phyloP scores from a whole-genome alignment of 2,329 filamentous ascomycete species.

The Microcyclosporella mali region DNA sequence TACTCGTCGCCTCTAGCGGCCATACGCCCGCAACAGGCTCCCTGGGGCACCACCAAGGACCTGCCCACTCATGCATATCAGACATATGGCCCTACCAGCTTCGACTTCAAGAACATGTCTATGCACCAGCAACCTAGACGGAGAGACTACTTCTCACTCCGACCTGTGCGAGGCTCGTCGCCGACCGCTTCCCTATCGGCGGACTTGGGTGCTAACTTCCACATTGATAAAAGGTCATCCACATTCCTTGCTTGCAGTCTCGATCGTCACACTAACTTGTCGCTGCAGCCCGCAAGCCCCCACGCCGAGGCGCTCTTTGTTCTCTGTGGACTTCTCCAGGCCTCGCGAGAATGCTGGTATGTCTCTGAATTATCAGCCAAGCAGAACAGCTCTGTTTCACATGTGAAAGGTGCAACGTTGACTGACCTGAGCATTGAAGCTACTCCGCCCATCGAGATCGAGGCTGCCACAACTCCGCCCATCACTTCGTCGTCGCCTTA shows the following conservation, averaged over 20 bases:
- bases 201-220: constrained; percentile 94
- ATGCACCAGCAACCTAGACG: constrained; percentile 66
- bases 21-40: constrained; percentile 65
- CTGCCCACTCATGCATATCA: constrained; percentile 47
- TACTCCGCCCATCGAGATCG: constrained; percentile 48
- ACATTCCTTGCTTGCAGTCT: constrained; percentile 27
- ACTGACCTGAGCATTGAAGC: constrained; percentile 12
- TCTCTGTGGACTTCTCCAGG: constrained; percentile 65
- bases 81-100: constrained; percentile 56
- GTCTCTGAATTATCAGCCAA: constrained; percentile 18
- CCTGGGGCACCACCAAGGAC: constrained; percentile 56
- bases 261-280: constrained; percentile 36
- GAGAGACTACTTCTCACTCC: constrained; percentile 76
- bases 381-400: constrained; percentile 17
- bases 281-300: constrained; percentile 66
- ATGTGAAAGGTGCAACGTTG: constrained; percentile 31
- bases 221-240: constrained; percentile 84
- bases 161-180: constrained; percentile 72
- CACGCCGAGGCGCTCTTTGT: constrained; percentile 77
- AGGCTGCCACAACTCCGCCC: constrained; percentile 76
- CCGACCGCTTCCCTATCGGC: constrained; percentile 85
- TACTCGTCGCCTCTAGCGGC: constrained; percentile 90
- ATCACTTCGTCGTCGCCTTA: constrained; percentile 73
- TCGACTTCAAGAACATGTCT: constrained; percentile 70
- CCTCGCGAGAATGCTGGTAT: constrained; percentile 33